Evolutionary conservation across 2,329 filamentous ascomycete species (phyloP).

Genomic region (Cordyceps javanica): DNA sequence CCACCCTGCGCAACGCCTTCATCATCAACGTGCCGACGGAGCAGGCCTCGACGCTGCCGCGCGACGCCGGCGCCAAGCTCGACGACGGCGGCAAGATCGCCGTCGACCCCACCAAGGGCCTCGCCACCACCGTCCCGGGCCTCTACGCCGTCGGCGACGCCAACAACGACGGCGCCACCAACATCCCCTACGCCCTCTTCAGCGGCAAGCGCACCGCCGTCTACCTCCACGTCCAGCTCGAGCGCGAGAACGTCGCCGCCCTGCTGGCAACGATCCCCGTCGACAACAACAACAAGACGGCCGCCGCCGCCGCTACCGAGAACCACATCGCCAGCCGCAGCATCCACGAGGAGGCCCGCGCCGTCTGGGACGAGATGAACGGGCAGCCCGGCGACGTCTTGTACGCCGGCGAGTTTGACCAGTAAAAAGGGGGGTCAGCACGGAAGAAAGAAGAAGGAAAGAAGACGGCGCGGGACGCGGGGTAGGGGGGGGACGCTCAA

Average conservation of each 20-base stretch:
- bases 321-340: constrained; percentile 20
- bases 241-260: constrained; percentile 30
- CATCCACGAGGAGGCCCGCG: constrained; percentile 29
- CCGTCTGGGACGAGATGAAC: constrained; percentile 42
- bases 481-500: background rate
- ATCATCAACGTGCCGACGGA: constrained; percentile 41
- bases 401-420: constrained; percentile 38
- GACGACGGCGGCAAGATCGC: constrained; percentile 36
- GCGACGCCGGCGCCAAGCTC: constrained; percentile 41
- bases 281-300: constrained; percentile 4
- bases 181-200: constrained; percentile 55
- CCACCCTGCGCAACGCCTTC: constrained; percentile 44
- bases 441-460: constrained; percentile 30
- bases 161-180: constrained; percentile 54
- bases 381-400: constrained; percentile 35
- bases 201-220: constrained; percentile 54
- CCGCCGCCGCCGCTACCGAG: too few species aligned
- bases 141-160: constrained; percentile 55
- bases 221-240: constrained; percentile 45
- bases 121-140: constrained; percentile 45
- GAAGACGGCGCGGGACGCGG: background rate
- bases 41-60: constrained; percentile 43
- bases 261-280: constrained; percentile 25
- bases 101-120: constrained; percentile 33
- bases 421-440: background rate